These are phyloP conservation scores for Calonectria henricotiae DNA, from an alignment of 2,329 filamentous ascomycete genomes.

Conservation along the genomic window DNA sequence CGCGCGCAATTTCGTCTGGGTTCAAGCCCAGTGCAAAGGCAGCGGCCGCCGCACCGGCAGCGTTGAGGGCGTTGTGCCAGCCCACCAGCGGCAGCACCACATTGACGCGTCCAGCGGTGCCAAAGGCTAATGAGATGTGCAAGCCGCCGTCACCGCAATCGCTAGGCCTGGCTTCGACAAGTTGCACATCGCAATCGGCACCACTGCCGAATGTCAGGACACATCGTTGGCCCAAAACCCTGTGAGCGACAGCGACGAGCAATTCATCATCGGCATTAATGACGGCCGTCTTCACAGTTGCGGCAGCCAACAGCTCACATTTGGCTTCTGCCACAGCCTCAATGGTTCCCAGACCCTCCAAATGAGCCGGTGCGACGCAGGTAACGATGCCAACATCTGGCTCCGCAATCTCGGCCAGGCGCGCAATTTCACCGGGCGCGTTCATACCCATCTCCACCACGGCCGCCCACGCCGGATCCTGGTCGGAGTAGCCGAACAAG, in stretches of 20 bases:
- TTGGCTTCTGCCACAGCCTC: neutral
- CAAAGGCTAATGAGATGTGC: neutral
- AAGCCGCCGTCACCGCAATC: neutral
- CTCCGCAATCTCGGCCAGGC: neutral
- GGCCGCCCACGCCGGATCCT: neutral
- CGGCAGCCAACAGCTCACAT: neutral
- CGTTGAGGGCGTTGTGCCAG: slow-evolving; percentile 4
- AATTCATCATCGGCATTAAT: neutral
- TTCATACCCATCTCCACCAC: neutral
- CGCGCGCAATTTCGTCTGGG: neutral
- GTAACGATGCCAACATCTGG: neutral
- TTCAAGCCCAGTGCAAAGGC: neutral
- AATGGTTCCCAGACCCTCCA: neutral
- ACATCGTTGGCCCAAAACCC: neutral
- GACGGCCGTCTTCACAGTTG: neutral
- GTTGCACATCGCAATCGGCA: neutral
- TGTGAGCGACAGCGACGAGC: neutral
- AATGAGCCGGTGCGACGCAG: neutral
- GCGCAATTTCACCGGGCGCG: neutral
- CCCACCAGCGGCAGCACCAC: neutral
- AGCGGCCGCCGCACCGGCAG: neutral
- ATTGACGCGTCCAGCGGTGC: neutral
- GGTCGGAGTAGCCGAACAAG: neutral
- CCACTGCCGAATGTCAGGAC: neutral
- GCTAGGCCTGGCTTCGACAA: neutral